Conservation (phyloP, 2,329 filamentous ascomycete species). For the Diaporthe sp. region DNA sequence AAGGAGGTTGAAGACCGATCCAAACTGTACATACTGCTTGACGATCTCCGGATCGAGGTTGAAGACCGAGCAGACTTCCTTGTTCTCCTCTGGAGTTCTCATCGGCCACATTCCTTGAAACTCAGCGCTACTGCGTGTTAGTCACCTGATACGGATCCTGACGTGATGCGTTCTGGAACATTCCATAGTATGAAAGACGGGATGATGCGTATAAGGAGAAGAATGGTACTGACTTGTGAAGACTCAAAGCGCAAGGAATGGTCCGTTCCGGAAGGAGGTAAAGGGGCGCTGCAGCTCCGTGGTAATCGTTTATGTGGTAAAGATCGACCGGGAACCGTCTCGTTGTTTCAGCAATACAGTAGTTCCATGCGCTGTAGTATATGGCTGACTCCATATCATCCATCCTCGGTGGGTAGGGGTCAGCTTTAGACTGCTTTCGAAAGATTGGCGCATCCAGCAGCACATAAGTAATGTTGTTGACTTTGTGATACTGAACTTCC, state of each 20-base stretch:
- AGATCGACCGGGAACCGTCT: conserved; percentile 62
- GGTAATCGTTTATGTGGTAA: conserved; percentile 52
- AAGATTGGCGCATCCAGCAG: conserved; percentile 75
- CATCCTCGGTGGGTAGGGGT: conserved; percentile 76
- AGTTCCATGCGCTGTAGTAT: conserved; percentile 78
- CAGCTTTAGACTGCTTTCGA: conserved; percentile 69
- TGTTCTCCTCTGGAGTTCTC: conserved; percentile 68
- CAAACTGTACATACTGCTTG: conserved; percentile 72
- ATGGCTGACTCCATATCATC: conserved; percentile 75
- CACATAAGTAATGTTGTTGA: conserved; percentile 75
- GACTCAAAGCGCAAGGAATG: conserved; percentile 70
- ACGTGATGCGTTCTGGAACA: too few species aligned
- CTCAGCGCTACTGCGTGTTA: conserved; percentile 55
- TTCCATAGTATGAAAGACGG: too few species aligned
- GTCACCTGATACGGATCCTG: too few species aligned
- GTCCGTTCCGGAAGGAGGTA: conserved; percentile 69
- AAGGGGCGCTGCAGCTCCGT: conserved; percentile 61
- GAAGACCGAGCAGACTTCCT: conserved; percentile 73
- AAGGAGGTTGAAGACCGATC: conserved; percentile 75
- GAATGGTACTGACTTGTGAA: conserved; percentile 60
- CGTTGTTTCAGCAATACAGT: conserved; percentile 73
- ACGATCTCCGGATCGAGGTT: conserved; percentile 68
- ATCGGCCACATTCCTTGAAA: conserved; percentile 78
- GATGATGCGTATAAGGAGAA: too few species aligned
- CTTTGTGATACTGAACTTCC: conserved; percentile 70